phyloP scores from a whole-genome alignment of 257 asterid species.

The Apocynum venetum region DNA sequence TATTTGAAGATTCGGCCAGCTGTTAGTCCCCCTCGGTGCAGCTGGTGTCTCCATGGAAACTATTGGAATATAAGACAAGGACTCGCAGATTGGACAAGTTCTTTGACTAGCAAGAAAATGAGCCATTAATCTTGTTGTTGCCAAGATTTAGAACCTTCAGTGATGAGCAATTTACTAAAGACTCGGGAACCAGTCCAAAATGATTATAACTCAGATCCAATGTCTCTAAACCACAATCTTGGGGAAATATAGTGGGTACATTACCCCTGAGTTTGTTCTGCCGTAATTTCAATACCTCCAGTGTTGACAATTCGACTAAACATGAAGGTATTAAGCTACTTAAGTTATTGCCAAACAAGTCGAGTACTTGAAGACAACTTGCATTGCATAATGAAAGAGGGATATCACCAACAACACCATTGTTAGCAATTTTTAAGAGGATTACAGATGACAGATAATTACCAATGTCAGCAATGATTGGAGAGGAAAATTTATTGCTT shows the following conservation, averaged over 20 bases:
- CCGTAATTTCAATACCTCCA: conserved; percentile 10
- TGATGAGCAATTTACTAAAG: conserved; percentile 38
- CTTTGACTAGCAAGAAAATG: conserved; percentile 29
- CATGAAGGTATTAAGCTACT: conserved; percentile 16
- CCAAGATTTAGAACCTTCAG: conserved; percentile 40
- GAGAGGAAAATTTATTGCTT: conserved; percentile 22
- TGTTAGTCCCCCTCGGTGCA: conserved; percentile 21
- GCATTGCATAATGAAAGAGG: conserved; percentile 56
- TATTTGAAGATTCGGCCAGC: conserved; percentile 65
- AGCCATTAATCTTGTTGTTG: conserved; percentile 25
- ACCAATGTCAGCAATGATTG: conserved; percentile 26
- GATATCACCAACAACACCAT: conserved; percentile 34
- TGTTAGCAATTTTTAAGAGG: conserved; percentile 46
- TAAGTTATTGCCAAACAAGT: conserved; percentile 19
- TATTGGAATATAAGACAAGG: conserved; percentile 47
- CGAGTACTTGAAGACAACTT: conserved; percentile 36
- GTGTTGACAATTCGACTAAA: conserved; percentile 17
- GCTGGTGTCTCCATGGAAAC: conserved; percentile 40
- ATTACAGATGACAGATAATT: conserved; percentile 5
- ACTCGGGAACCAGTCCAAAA: conserved; percentile 40
- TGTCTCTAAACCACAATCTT: conserved; percentile 5
- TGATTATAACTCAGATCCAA: conserved; percentile 23
- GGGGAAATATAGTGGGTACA: conserved; percentile 6
- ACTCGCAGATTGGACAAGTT: conserved; percentile 39
- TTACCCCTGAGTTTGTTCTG: conserved; percentile 9